A percentile compares a stretch with the other conserved stretches of the same genome.
These are phyloP conservation scores for Cucurbita argyrosperma DNA, from an alignment of 306 rosid genomes.

Conservation along the genomic window DNA sequence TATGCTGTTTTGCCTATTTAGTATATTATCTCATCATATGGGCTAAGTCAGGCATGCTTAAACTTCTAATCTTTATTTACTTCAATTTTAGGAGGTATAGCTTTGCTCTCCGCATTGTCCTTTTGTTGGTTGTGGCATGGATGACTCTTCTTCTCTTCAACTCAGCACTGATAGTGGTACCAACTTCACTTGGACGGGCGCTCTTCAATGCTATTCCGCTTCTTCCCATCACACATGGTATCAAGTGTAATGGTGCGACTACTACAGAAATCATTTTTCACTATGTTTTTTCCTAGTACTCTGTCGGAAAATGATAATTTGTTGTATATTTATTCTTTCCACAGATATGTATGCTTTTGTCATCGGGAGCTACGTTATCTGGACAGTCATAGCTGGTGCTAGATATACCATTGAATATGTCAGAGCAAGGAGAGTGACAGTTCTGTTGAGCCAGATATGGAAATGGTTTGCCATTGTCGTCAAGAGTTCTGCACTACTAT, in stretches of 20 bases:
- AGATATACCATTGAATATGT: constrained; percentile 79
- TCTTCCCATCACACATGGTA: constrained; percentile 94
- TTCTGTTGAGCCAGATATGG: constrained; percentile 55
- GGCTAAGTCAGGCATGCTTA: background rate
- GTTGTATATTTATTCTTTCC: constrained; percentile 11
- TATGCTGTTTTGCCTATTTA: background rate
- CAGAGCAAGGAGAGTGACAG: constrained; percentile 51
- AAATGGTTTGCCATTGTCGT: constrained; percentile 81
- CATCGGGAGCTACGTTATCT: constrained; percentile 88
- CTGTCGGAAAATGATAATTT: constrained; percentile 1
- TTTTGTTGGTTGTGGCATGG: constrained; percentile 91
- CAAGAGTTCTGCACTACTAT: constrained; percentile 85
- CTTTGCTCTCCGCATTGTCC: constrained; percentile 82
- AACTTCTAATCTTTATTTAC: background rate
- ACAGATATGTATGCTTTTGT: constrained; percentile 85
- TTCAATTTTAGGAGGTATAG: constrained; percentile 45
- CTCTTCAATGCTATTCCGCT: constrained; percentile 83
- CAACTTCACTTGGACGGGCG: constrained; percentile 74
- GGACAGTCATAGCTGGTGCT: constrained; percentile 90
- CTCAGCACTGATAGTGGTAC: constrained; percentile 86
- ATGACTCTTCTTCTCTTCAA: constrained; percentile 90
- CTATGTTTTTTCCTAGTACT: background rate
- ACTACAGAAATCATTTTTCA: constrained; percentile 9
- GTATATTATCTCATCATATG: background rate
- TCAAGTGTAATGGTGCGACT: constrained; percentile 80